phyloP scores from a whole-genome alignment of 306 rosid genomes.

The Vigna radiata region DNA sequence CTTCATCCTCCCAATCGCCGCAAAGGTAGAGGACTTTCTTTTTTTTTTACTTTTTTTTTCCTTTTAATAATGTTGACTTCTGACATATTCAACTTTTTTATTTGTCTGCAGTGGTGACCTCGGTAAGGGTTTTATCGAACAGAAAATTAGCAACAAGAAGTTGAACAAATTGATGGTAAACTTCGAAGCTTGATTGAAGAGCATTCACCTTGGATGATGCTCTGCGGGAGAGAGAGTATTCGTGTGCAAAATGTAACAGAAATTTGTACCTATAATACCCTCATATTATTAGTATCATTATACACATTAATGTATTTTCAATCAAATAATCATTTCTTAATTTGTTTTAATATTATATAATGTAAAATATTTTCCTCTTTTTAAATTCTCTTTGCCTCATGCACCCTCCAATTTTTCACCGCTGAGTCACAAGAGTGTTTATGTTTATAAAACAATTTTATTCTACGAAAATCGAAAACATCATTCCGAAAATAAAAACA shows the following conservation, averaged over 20 bases:
- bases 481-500: no score
- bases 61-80: neutral
- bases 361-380: neutral
- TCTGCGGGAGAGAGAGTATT: constrained; percentile 17
- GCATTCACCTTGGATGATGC: constrained; percentile 31
- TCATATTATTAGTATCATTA: constrained; percentile 8
- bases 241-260: constrained; percentile 24
- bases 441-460: no score
- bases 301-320: constrained; percentile 21
- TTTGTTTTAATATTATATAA: constrained; percentile 17
- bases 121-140: constrained; percentile 57
- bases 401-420: no score
- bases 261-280: constrained; percentile 41
- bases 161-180: constrained; percentile 80
- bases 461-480: no score
- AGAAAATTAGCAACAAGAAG: constrained; percentile 87
- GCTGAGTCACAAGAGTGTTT: no score
- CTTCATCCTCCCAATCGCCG: constrained; percentile 46
- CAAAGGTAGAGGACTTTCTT: constrained; percentile 50
- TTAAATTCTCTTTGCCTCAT: neutral
- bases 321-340: constrained; percentile 38
- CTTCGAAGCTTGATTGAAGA: constrained; percentile 47
- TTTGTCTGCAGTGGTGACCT: constrained; percentile 55
- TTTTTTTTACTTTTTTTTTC: constrained; percentile 9
- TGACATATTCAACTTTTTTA: neutral